These are phyloP conservation scores for Nepenthes gracilis DNA, from an alignment of 148 eudicot genomes.

Conservation along the genomic window DNA sequence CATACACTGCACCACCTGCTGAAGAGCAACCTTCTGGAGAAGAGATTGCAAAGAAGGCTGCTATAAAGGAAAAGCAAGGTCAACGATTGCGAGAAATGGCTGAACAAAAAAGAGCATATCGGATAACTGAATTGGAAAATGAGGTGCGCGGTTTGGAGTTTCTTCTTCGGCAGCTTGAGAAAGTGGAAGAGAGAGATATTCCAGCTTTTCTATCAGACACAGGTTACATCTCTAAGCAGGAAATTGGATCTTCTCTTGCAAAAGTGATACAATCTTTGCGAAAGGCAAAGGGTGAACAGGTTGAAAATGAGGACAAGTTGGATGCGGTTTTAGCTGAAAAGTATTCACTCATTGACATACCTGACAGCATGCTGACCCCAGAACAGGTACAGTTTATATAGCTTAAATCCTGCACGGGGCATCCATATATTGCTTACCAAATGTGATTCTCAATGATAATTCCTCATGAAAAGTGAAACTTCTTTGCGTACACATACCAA, in stretches of 20 bases:
- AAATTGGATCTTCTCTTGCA: constrained; percentile 54
- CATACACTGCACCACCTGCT: constrained; percentile 72
- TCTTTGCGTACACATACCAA: too few species aligned
- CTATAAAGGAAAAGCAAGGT: constrained; percentile 79
- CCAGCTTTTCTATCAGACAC: constrained; percentile 58
- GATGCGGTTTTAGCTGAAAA: constrained; percentile 53
- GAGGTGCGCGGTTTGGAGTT: constrained; percentile 71
- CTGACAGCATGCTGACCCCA: constrained; percentile 72
- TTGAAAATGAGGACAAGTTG: constrained; percentile 64
- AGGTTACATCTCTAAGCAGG: constrained; percentile 68
- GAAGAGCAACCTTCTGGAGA: constrained; percentile 88
- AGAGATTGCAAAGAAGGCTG: constrained; percentile 92
- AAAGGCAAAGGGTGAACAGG: constrained; percentile 73
- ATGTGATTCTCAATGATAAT: too few species aligned
- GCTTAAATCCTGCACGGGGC: too few species aligned
- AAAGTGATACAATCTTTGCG: constrained; percentile 69
- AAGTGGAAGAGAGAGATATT: constrained; percentile 48
- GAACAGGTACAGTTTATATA: constrained; percentile 52
- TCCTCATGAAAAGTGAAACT: too few species aligned
- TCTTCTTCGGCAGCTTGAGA: constrained; percentile 60
- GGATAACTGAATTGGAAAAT: constrained; percentile 82
- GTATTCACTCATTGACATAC: constrained; percentile 61
- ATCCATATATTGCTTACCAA: too few species aligned
- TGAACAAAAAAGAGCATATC: constrained; percentile 73
- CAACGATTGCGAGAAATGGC: constrained; percentile 95